Percentiles rank a stretch among this genome's conserved stretches.
Conservation (phyloP, 495 filamentous ascomycete species). For the Tuber indicum region DNA sequence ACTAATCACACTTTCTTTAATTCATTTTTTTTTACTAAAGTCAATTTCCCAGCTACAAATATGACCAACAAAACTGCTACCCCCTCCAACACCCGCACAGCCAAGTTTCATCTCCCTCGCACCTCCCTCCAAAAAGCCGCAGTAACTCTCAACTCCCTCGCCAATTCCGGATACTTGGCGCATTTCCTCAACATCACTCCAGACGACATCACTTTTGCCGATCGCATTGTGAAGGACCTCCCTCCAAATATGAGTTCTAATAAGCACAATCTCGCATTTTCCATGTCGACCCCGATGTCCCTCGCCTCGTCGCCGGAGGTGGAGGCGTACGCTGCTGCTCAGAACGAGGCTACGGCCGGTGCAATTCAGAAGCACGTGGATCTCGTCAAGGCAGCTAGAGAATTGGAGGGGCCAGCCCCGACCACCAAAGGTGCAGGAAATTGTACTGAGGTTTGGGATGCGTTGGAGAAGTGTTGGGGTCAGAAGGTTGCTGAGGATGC, state of each 20-base stretch:
- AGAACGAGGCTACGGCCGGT: neutral
- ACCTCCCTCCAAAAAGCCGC: neutral
- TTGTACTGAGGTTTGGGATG: neutral
- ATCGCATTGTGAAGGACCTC: neutral
- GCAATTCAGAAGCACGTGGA: neutral
- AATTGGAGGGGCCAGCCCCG: neutral
- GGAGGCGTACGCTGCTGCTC: neutral
- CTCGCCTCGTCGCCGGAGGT: neutral
- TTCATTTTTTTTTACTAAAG: too few relatives aligned
- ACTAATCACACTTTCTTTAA: neutral
- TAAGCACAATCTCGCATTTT: neutral
- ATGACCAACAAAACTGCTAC: neutral
- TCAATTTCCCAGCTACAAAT: neutral
- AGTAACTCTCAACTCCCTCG: neutral
- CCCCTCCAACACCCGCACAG: neutral
- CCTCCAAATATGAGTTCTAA: neutral
- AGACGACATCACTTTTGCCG: neutral
- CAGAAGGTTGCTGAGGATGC: neutral
- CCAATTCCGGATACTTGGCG: neutral
- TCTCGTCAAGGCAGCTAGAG: neutral
- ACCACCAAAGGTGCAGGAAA: neutral
- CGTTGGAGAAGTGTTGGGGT: neutral
- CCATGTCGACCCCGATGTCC: neutral
- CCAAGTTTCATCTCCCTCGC: neutral
- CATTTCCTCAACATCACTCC: neutral